Evolutionary conservation across 1,139 yeast species (phyloP).

Genomic region (Pichia sp.): DNA sequence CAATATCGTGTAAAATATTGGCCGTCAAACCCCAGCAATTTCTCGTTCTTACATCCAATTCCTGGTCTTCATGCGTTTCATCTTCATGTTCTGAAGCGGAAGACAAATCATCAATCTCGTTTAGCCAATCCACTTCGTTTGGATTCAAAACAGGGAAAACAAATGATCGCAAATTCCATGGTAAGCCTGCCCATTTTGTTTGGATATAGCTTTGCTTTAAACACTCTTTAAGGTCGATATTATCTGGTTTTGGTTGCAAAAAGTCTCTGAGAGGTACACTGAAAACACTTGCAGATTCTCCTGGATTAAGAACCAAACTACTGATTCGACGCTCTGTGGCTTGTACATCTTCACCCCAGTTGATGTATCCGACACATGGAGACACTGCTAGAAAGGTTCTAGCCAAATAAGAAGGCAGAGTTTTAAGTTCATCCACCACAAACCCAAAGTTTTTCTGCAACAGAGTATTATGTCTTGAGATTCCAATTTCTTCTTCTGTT

Average conservation of each 20-base stretch:
- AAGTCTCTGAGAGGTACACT: slow-evolving; percentile 62
- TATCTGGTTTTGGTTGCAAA: slow-evolving; percentile 32
- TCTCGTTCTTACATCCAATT: slow-evolving; percentile 32
- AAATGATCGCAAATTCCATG: slow-evolving; percentile 56
- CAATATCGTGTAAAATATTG: slow-evolving; percentile 70
- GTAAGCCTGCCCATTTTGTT: slow-evolving; percentile 62
- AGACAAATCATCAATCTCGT: slow-evolving; percentile 48
- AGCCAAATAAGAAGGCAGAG: slow-evolving; percentile 68
- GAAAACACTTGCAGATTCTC: slow-evolving; percentile 61
- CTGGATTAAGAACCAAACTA: slow-evolving; percentile 46
- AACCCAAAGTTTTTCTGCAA: slow-evolving; percentile 42
- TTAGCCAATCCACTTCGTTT: slow-evolving; percentile 57
- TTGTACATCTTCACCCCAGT: slow-evolving; percentile 23
- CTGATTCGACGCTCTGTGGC: slow-evolving; percentile 24
- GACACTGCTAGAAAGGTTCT: slow-evolving; percentile 75
- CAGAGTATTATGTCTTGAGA: slow-evolving; percentile 41
- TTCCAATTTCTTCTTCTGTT: slow-evolving; percentile 80
- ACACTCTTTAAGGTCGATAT: slow-evolving; percentile 34
- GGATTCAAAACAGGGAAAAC: slow-evolving; percentile 48
- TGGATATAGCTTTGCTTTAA: slow-evolving; percentile 34
- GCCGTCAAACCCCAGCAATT: slow-evolving; percentile 94
- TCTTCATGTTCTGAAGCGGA: slow-evolving; percentile 41
- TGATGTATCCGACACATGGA: slow-evolving; percentile 70
- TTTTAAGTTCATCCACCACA: slow-evolving; percentile 46
- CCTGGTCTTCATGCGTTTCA: slow-evolving; percentile 29